Percentiles rank a stretch among this genome's conserved stretches.
Conservation (phyloP, 1,139 yeast species). For the Hyphopichia wangnamkhiaoensis region DNA sequence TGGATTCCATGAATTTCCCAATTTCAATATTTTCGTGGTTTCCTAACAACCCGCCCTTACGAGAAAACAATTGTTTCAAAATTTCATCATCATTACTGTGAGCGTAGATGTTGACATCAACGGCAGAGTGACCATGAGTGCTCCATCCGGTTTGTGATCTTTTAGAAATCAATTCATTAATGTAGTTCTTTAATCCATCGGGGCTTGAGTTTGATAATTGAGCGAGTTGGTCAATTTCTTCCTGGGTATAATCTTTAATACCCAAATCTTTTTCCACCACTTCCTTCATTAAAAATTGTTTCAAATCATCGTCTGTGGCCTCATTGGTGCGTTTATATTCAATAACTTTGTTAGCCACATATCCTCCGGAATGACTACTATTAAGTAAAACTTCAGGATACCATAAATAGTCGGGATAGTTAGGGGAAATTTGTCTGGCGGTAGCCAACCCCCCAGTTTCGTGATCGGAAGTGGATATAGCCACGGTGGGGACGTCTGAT, state of each 20-base stretch:
- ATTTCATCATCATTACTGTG: constrained; percentile 55
- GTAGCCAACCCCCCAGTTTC: constrained; percentile 85
- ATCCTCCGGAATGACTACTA: constrained; percentile 76
- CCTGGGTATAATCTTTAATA: constrained; percentile 50
- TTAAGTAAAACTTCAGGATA: constrained; percentile 67
- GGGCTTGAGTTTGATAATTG: constrained; percentile 15
- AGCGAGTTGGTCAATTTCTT: constrained; percentile 44
- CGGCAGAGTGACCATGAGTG: constrained; percentile 88
- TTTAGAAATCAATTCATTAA: constrained; percentile 62
- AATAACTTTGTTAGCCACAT: constrained; percentile 38
- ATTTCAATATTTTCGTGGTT: constrained; percentile 84
- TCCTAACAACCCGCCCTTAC: constrained; percentile 56
- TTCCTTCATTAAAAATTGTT: constrained; percentile 47
- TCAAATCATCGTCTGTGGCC: constrained; percentile 29
- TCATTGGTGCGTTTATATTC: constrained; percentile 20
- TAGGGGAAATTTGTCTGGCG: constrained; percentile 66
- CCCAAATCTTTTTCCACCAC: constrained; percentile 62
- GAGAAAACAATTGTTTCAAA: constrained; percentile 30
- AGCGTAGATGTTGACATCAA: constrained; percentile 83
- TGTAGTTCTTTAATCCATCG: constrained; percentile 35
- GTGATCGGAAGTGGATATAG: constrained; percentile 82
- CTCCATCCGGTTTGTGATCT: constrained; percentile 86
- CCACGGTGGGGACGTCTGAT: constrained; percentile 68
- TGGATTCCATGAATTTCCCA: constrained; percentile 65
- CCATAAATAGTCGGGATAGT: constrained; percentile 64